Base-by-base conservation (phyloP, 257 asterid species). In the Euphrasia confusa region DNA sequence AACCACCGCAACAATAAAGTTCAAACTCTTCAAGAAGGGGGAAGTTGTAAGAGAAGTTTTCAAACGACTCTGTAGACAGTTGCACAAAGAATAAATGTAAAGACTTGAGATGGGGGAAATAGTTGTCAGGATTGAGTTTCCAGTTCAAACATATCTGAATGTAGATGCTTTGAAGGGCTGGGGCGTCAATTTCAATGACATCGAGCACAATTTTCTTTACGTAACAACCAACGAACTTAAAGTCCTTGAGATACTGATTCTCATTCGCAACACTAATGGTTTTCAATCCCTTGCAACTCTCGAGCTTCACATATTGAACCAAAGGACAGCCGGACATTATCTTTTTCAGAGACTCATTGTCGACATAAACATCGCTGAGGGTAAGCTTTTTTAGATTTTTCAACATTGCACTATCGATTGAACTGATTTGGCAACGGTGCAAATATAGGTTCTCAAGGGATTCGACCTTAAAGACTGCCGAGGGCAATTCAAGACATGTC, bases 291-390 rank as follows among this genome's bases (percentile, higher is more conserved):
- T 3, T 18, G 18, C 30, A 17, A 52, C 3, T 1, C 0, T 52
- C 10, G 13, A 52, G 53, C 18, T 2, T 3, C 12, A 52, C 11
- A 58, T 13, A 32, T 13, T 15, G 6, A n/a, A 33, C 13, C 13
- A 14, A 32, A 37, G 64, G 64, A 32, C 64, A 60, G 32, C 53
- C 17, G 5, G 33, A 60, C 10, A 60, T 60, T 60, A 58, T 58
- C 63, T 14, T n/a, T 0, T 13, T 4, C 9, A 58, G 9, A 14
- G 13, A 14, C 24, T 58, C 63, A 1, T 58, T 13, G 13, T 14
- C n/a, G 1, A 58, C 5, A 27, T 6, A 7, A 5, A 58, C 47
- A 0, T 12, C 0, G 10, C 0, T 3, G 47, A 58, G 63, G 26
- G 17, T 7, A 35, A 58, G 27, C 7, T 0, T 21, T 52, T 52